These are phyloP conservation scores for Eucalyptus erythrocorys DNA, from an alignment of 345 rosid genomes.

Conservation along the genomic window DNA sequence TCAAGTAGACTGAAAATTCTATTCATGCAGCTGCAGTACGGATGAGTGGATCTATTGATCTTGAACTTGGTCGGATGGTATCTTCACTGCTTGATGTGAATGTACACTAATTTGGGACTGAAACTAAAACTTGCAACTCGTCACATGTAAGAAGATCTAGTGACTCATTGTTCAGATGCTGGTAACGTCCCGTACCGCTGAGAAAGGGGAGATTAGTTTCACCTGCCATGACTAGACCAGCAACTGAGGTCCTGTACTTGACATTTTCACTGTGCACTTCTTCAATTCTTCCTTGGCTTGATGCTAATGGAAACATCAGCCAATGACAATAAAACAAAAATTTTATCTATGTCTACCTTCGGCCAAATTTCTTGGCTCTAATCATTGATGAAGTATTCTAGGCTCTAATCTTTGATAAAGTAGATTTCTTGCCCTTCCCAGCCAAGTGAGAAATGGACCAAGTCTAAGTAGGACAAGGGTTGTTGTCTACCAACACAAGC, in stretches of 20 bases:
- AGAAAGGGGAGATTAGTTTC: background rate
- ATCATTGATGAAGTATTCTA: too few relatives aligned
- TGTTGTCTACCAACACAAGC: too few relatives aligned
- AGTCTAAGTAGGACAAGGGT: background rate
- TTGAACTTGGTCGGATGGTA: background rate
- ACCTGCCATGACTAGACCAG: background rate
- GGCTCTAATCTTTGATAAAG: background rate
- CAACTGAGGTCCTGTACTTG: background rate
- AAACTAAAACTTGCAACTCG: background rate
- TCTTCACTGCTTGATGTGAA: background rate
- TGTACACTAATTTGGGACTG: background rate
- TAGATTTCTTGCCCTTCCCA: background rate
- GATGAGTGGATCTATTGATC: background rate
- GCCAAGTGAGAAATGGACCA: background rate
- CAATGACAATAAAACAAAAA: background rate
- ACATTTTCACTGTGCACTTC: background rate
- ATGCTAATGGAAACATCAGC: background rate
- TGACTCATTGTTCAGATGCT: background rate
- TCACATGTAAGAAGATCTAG: background rate
- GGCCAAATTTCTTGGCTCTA: background rate
- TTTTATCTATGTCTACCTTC: background rate
- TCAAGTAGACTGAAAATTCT: background rate
- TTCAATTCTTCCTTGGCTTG: background rate
- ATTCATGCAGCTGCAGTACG: background rate
- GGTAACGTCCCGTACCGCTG: background rate